Evolutionary conservation across 2,329 filamentous ascomycete species (phyloP).

Genomic region (Penicillium expansum): DNA sequence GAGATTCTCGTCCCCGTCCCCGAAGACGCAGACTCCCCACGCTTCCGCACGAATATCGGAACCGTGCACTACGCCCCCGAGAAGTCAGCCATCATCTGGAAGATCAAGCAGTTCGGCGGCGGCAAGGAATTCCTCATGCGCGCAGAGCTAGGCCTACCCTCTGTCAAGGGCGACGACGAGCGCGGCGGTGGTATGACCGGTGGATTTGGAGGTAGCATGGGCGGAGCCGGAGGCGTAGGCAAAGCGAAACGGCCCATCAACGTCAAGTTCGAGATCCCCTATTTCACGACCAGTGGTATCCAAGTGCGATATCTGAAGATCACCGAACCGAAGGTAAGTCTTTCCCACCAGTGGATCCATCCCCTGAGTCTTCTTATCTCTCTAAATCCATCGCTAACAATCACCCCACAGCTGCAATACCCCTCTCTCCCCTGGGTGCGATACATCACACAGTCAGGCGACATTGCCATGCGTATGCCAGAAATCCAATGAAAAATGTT

Average conservation of each 20-base stretch:
- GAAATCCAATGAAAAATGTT: slow-evolving; percentile 66
- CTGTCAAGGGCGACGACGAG: slow-evolving; percentile 92
- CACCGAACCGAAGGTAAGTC: slow-evolving; percentile 91
- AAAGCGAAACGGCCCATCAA: slow-evolving; percentile 96
- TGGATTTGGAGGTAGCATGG: slow-evolving; percentile 95
- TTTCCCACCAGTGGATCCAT: background rate
- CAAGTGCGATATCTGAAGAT: slow-evolving; percentile 99
- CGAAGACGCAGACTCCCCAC: slow-evolving; percentile 91
- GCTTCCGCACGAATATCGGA: slow-evolving; percentile 96
- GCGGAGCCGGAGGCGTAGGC: slow-evolving; percentile 70
- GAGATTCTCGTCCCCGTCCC: slow-evolving; percentile 97
- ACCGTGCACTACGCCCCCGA: slow-evolving; percentile 97
- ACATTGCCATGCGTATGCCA: slow-evolving; percentile 92
- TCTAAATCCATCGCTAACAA: slow-evolving; percentile 3
- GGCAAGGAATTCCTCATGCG: slow-evolving; percentile 98
- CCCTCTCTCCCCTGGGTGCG: slow-evolving; percentile 95
- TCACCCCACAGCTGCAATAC: slow-evolving; percentile 79
- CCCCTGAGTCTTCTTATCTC: background rate
- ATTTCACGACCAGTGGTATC: slow-evolving; percentile 99
- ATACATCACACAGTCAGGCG: slow-evolving; percentile 97
- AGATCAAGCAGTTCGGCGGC: slow-evolving; percentile 99
- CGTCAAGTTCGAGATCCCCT: slow-evolving; percentile 99
- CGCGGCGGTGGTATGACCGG: slow-evolving; percentile 96
- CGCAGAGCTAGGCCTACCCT: slow-evolving; percentile 89
- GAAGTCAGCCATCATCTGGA: slow-evolving; percentile 97